These are phyloP conservation scores for Halenospora varia DNA, from an alignment of 495 filamentous ascomycete genomes.

Conservation along the genomic window DNA sequence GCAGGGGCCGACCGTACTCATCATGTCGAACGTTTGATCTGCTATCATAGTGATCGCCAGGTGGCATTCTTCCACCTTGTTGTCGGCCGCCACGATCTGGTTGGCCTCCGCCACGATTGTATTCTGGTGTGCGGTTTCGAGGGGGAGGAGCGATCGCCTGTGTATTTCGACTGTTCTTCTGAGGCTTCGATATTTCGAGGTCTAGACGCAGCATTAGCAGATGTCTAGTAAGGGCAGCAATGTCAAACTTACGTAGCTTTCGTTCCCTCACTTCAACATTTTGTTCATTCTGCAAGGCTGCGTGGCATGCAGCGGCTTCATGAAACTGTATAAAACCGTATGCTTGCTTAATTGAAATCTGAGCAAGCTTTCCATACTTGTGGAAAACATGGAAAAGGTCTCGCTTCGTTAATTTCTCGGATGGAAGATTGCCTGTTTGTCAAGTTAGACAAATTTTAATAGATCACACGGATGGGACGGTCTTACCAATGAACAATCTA, in stretches of 20 bases:
- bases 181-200: slow-evolving; percentile 87
- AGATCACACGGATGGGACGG: neutral
- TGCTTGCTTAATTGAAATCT: slow-evolving; percentile 94
- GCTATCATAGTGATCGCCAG: slow-evolving; percentile 28
- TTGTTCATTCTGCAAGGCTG: slow-evolving; percentile 73
- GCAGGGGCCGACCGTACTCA: slow-evolving; percentile 61
- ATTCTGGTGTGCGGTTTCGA: slow-evolving; percentile 68
- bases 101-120: slow-evolving; percentile 40
- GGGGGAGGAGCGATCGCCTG: slow-evolving; percentile 19
- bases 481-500: slow-evolving; percentile 87
- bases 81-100: slow-evolving; percentile 28
- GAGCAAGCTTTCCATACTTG: slow-evolving; percentile 80
- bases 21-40: slow-evolving; percentile 36
- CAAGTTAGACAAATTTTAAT: slow-evolving; percentile 3
- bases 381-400: slow-evolving; percentile 90
- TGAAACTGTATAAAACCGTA: slow-evolving; percentile 97
- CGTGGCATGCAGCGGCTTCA: slow-evolving; percentile 64
- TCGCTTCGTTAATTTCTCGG: slow-evolving; percentile 87
- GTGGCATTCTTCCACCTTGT: slow-evolving; percentile 14
- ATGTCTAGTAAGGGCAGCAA: slow-evolving; percentile 2
- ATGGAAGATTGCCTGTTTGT: slow-evolving; percentile 79
- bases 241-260: slow-evolving; percentile 76
- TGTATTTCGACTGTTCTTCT: slow-evolving; percentile 65
- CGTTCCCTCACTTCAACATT: slow-evolving; percentile 73
- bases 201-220: slow-evolving; percentile 46